Conservation (phyloP, 2,329 filamentous ascomycete genomes). For the Pseudonectria buxi region DNA sequence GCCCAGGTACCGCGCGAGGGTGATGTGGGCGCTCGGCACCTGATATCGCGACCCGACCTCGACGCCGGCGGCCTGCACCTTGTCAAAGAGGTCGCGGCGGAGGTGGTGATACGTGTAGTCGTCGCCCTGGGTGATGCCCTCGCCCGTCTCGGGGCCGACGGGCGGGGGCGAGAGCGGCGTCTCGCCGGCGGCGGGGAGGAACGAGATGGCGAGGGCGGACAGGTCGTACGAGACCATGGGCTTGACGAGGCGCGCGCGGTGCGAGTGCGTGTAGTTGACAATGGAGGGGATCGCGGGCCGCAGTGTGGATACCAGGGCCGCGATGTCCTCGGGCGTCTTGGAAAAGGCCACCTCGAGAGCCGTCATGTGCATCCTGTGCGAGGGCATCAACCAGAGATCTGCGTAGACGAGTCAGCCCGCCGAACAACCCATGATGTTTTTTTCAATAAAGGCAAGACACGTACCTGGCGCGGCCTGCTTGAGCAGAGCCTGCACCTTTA, state of each 20-base stretch:
- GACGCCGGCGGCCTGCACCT: slow-evolving; percentile 56
- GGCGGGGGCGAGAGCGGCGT: slow-evolving; percentile 31
- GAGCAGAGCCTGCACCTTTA: slow-evolving; percentile 61
- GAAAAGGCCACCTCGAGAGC: slow-evolving; percentile 79
- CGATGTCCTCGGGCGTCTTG: slow-evolving; percentile 62
- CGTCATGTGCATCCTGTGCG: slow-evolving; percentile 74
- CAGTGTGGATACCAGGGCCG: slow-evolving; percentile 51
- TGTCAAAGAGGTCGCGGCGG: slow-evolving; percentile 66
- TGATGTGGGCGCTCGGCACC: slow-evolving; percentile 85
- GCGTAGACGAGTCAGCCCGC: background rate
- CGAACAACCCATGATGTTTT: background rate
- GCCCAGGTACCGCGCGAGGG: slow-evolving; percentile 72
- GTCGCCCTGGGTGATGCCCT: slow-evolving; percentile 45
- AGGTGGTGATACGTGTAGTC: slow-evolving; percentile 86
- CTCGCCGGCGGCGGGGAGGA: slow-evolving; percentile 71
- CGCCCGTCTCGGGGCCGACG: slow-evolving; percentile 28
- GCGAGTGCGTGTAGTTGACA: slow-evolving; percentile 57
- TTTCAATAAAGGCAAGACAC: slow-evolving; percentile 23
- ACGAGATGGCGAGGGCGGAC: slow-evolving; percentile 79
- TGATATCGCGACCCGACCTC: slow-evolving; percentile 72
- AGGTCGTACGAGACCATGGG: slow-evolving; percentile 80
- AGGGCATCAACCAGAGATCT: slow-evolving; percentile 85
- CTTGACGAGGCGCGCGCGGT: slow-evolving; percentile 71
- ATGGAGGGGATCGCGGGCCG: slow-evolving; percentile 51
- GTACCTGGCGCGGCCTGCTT: slow-evolving; percentile 61